Evolutionary conservation across 371 early-diverging fungal genomes (phyloP), one percentile per base, ranked within the genome.

Genomic region (Mucor indicus): DNA sequence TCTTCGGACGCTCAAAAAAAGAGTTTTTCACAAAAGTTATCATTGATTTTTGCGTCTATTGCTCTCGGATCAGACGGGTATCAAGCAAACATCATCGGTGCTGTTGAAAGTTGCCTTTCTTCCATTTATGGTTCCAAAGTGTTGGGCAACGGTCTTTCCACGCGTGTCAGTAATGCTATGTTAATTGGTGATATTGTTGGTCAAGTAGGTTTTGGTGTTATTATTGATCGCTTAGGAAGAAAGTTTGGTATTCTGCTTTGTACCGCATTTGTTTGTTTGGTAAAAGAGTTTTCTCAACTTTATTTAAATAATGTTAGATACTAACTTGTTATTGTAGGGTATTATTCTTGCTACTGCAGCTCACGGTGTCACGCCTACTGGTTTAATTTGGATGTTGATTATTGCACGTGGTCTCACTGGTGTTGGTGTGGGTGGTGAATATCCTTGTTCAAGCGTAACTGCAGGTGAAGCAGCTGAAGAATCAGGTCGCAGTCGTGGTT

Each of bases 391-490:
- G 81, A 77, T 77, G 50, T 44, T 81, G 67, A 69, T 79, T 4
- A 47, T 81, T 19, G 61, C 73, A 19, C 67, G 81, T 44, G 81
- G 81, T 31, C 62, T 81, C 10, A 48, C 75, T 20, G 73, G 74
- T 36, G 69, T 71, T 4, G 72, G 69, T 44, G 70, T 69, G 6
- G 75, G 76, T 12, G 64, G 77, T 27, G 75, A 77, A 48, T 81
- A 77, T 52, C 81, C 81, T 29, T 78, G 79, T 38, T 62, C 63
- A 2, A 68, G 68, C 16, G 79, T 77, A 6, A 62, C 77, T 19
- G 81, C 81, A 20, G 75, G 75, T 15, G 81, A 81, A 41, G 69
- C 79, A 17, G 73, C 81, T 6, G 79, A 81, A 35, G 76, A 75
- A 47, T 68, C 75, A 15, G 67, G 64, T 36, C 77, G 61, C 38